These are phyloP conservation scores for Arbutus unedo DNA, from an alignment of 148 eudicot genomes.

Conservation along the genomic window DNA sequence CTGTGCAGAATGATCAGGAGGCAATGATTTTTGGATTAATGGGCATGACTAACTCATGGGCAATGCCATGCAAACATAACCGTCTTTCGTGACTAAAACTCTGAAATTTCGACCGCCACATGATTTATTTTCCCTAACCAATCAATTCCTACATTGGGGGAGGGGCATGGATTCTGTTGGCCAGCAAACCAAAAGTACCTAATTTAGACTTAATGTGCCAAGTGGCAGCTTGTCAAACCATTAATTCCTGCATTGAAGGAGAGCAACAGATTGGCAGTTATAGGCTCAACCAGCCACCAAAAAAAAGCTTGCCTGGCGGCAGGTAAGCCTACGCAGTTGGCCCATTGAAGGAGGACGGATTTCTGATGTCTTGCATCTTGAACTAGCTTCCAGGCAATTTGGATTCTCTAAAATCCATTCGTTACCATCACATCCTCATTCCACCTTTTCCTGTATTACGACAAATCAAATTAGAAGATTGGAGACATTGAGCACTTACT, in stretches of 20 bases:
- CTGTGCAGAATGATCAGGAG: neutral
- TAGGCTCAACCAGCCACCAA: conserved; percentile 5
- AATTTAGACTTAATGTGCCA: neutral
- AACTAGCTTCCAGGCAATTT: no score
- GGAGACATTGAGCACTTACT: no score
- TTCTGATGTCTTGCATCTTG: neutral
- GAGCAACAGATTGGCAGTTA: conserved; percentile 4
- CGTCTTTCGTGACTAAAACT: neutral
- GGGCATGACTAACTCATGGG: neutral
- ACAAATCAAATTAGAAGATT: no score
- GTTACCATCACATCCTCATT: no score
- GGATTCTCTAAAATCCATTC: no score
- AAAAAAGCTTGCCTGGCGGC: conserved; percentile 1
- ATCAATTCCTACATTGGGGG: neutral
- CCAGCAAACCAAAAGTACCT: neutral
- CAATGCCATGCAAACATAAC: neutral
- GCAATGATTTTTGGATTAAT: neutral
- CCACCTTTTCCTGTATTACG: no score
- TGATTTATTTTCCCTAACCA: neutral
- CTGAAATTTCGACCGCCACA: neutral
- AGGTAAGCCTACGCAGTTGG: neutral
- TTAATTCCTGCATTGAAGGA: neutral
- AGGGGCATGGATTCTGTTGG: neutral
- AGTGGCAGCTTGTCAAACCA: neutral
- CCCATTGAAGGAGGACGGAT: neutral